Conservation (phyloP, 2,329 filamentous ascomycete genomes). For the Hypoxylon sp. region DNA sequence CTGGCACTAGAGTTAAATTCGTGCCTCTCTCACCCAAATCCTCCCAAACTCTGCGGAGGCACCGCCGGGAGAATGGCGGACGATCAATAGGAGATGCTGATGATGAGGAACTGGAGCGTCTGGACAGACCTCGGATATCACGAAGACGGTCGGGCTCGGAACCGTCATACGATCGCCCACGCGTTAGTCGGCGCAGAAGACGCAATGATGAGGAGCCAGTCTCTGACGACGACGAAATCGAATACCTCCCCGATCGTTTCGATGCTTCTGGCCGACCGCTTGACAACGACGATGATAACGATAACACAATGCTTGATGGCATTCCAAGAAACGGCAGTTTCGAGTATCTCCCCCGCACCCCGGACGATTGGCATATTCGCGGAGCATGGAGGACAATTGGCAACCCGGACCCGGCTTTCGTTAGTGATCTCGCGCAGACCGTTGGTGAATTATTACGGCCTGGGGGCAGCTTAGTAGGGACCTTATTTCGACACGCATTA, state of each 20-base stretch:
- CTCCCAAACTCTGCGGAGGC: slow-evolving; percentile 49
- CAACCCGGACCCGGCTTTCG: slow-evolving; percentile 34
- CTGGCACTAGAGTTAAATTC: slow-evolving; percentile 50
- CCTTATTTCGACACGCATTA: slow-evolving; percentile 26
- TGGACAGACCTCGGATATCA: slow-evolving; percentile 22
- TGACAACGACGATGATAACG: slow-evolving; percentile 31
- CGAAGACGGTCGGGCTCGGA: slow-evolving; percentile 49
- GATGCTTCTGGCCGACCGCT: slow-evolving; percentile 50
- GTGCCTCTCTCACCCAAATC: slow-evolving; percentile 53
- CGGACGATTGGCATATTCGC: slow-evolving; percentile 37
- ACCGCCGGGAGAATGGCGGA: slow-evolving; percentile 41
- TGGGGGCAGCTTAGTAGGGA: slow-evolving; percentile 19
- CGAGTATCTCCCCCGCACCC: slow-evolving; percentile 44
- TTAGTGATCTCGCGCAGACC: slow-evolving; percentile 34
- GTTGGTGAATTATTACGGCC: slow-evolving; percentile 31
- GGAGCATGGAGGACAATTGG: slow-evolving; percentile 38
- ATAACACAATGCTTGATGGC: slow-evolving; percentile 17
- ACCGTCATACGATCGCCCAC: slow-evolving; percentile 41
- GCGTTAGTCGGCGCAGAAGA: slow-evolving; percentile 25
- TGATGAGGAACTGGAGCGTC: slow-evolving; percentile 10
- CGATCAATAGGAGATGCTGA: slow-evolving; percentile 22
- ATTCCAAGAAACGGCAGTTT: slow-evolving; percentile 43
- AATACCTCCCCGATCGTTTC: slow-evolving; percentile 54
- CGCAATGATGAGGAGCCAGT: slow-evolving; percentile 31
- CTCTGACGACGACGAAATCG: slow-evolving; percentile 48